These are phyloP conservation scores for Aspergillus quadricinctus DNA, from an alignment of 2,329 filamentous ascomycete genomes.

Conservation along the genomic window DNA sequence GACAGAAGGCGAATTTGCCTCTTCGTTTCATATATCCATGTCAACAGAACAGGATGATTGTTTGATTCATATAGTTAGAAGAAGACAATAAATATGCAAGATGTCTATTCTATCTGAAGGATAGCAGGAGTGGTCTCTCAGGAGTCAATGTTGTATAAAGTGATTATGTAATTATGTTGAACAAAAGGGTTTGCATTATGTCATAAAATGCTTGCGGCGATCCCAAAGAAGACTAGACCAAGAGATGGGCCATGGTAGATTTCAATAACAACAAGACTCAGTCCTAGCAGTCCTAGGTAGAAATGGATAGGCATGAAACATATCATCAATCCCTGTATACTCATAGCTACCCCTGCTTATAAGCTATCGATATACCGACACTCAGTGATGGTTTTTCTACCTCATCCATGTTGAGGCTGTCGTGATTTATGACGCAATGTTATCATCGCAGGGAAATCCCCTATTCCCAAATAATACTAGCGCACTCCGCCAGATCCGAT, in stretches of 20 bases:
- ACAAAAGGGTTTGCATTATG: slow-evolving; percentile 18
- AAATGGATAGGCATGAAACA: no score
- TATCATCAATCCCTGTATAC: no score
- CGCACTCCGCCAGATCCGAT: not conserved
- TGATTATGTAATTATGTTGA: not conserved
- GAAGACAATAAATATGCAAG: not conserved
- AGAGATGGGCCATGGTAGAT: not conserved
- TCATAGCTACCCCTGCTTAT: no score
- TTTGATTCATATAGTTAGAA: not conserved
- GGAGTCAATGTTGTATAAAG: not conserved
- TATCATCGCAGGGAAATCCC: not conserved
- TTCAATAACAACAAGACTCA: not conserved
- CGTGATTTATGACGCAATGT: not conserved
- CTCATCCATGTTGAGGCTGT: not conserved
- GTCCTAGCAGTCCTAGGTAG: no score
- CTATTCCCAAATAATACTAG: not conserved
- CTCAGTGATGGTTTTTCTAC: not conserved
- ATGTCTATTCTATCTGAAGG: not conserved
- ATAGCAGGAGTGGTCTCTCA: not conserved
- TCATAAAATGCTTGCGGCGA: slow-evolving; percentile 19
- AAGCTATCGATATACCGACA: not conserved
- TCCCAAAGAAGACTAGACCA: slow-evolving; percentile 3
- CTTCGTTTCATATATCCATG: not conserved
- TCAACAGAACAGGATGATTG: not conserved
- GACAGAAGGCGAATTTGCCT: not conserved